A percentile compares a stretch with the other conserved stretches of the same genome.
These are phyloP conservation scores for Botrytis deweyae DNA, from an alignment of 2,329 filamentous ascomycete genomes.

Conservation along the genomic window DNA sequence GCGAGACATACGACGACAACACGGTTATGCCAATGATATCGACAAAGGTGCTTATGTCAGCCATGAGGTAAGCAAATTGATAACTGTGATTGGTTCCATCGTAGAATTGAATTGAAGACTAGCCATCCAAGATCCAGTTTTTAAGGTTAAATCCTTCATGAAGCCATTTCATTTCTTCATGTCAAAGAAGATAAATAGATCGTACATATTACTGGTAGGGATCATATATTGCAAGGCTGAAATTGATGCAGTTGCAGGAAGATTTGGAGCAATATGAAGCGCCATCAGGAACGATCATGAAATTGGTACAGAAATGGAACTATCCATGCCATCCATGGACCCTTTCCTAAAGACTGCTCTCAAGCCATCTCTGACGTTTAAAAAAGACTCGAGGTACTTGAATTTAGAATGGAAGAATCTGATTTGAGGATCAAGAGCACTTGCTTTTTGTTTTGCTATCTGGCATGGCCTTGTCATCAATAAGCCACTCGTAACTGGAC, in stretches of 20 bases:
- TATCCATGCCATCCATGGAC: too few relatives aligned
- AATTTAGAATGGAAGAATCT: background rate
- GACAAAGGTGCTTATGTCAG: background rate
- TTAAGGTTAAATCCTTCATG: background rate
- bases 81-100: background rate
- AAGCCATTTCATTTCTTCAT: background rate
- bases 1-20: conserved; percentile 1
- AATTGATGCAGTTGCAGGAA: background rate
- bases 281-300: background rate
- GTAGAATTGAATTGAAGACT: background rate
- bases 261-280: background rate
- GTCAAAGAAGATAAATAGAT: background rate
- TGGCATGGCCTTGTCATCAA: background rate
- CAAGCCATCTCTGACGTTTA: background rate
- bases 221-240: background rate
- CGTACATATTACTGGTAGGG: background rate
- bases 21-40: conserved; percentile 1
- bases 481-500: background rate
- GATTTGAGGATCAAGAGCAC: background rate
- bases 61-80: background rate
- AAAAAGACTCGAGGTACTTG: background rate
- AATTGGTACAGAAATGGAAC: background rate
- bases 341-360: too few relatives aligned
- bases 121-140: background rate
- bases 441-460: background rate